phyloP scores from a whole-genome alignment of 495 filamentous ascomycete species.

The Lophium mytilinum region DNA sequence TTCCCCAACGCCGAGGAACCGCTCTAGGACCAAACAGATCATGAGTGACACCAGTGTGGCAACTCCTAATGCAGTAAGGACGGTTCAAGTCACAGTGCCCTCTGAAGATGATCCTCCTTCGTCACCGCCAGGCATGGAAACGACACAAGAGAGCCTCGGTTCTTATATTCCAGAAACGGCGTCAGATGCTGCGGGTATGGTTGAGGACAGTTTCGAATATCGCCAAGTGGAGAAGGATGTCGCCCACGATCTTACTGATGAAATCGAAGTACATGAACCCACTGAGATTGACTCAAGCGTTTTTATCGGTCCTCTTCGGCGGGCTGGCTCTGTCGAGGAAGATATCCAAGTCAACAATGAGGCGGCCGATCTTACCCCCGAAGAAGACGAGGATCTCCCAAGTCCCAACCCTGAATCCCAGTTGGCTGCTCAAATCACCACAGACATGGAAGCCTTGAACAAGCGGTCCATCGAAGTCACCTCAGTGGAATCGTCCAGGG shows the following conservation, averaged over 20 bases:
- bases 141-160: background rate
- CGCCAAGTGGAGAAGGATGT: constrained; percentile 1
- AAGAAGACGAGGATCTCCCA: constrained; percentile 2
- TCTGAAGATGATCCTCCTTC: constrained; percentile 9
- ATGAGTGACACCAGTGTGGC: constrained; percentile 4
- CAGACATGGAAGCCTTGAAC: background rate
- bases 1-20: constrained; percentile 62
- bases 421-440: background rate
- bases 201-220: constrained; percentile 14
- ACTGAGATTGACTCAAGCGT: too few species aligned
- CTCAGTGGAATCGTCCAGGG: too few species aligned
- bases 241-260: background rate
- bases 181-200: background rate
- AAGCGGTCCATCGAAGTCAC: too few species aligned
- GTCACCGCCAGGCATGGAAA: constrained; percentile 16
- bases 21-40: constrained; percentile 15
- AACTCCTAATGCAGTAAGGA: constrained; percentile 11
- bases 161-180: background rate
- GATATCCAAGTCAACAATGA: background rate
- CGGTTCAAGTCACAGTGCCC: background rate
- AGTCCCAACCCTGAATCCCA: background rate
- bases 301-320: too few species aligned
- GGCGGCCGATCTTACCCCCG: background rate
- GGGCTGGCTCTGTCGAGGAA: too few species aligned
- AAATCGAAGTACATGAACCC: background rate